Evolutionary conservation across 345 rosid species (phyloP).

Genomic region (Pistacia vera): DNA sequence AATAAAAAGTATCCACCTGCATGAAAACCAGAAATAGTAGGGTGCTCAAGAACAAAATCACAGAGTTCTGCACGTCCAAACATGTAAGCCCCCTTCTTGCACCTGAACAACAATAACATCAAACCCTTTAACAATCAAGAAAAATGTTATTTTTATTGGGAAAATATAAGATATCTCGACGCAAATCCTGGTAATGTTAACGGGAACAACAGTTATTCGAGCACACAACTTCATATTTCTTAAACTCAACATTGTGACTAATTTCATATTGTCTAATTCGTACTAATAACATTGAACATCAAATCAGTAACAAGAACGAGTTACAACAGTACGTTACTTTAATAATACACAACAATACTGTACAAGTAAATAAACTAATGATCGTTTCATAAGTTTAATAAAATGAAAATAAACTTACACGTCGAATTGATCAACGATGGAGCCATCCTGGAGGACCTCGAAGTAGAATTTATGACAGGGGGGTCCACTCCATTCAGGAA

Average conservation of each 20-base stretch:
- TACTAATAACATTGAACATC: too few relatives aligned
- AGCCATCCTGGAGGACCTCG: constrained; percentile 88
- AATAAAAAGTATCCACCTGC: constrained; percentile 54
- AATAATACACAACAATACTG: too few relatives aligned
- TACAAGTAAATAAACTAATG: too few relatives aligned
- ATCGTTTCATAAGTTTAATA: too few relatives aligned
- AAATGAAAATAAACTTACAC: constrained; percentile 40
- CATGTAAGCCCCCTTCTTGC: constrained; percentile 91
- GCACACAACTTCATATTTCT: background rate
- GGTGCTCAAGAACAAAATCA: constrained; percentile 88
- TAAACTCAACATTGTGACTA: too few relatives aligned
- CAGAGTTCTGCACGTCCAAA: constrained; percentile 88
- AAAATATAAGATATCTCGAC: background rate
- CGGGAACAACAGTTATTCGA: background rate
- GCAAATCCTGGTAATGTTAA: background rate
- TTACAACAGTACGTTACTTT: background rate
- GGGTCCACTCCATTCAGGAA: constrained; percentile 91
- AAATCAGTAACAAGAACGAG: too few relatives aligned
- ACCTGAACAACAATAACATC: constrained; percentile 35
- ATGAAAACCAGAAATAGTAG: constrained; percentile 88
- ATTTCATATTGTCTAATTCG: too few relatives aligned
- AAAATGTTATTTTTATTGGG: too few relatives aligned
- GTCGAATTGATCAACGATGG: constrained; percentile 58
- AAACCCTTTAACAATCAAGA: background rate
- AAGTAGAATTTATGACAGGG: constrained; percentile 64